These are phyloP conservation scores for Suillus spraguei DNA, from an alignment of 768 basidiomycete species.

Conservation along the genomic window DNA sequence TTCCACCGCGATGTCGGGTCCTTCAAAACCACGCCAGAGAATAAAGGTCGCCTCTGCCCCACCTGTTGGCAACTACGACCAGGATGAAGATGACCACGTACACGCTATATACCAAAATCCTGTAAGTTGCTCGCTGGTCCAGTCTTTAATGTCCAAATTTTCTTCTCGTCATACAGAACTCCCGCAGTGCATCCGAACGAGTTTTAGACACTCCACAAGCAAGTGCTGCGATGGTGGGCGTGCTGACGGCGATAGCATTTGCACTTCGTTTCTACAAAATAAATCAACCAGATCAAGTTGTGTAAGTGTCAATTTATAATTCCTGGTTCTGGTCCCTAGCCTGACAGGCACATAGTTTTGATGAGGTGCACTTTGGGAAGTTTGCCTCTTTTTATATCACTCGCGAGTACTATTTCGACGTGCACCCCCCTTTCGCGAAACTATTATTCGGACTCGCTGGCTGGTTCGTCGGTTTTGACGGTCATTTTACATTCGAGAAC, in stretches of 20 bases:
- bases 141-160: constrained; percentile 19
- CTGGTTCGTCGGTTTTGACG: constrained; percentile 97
- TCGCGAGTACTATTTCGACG: constrained; percentile 98
- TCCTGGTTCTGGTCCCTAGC: constrained; percentile 5
- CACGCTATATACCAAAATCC: constrained; percentile 51
- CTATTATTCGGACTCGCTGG: constrained; percentile 92
- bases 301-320: constrained; percentile 53
- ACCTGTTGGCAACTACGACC: constrained; percentile 30
- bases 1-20: constrained; percentile 32
- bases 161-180: constrained; percentile 41
- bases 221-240: constrained; percentile 61
- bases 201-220: constrained; percentile 63
- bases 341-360: constrained; percentile 60
- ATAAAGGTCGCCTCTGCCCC: constrained; percentile 20
- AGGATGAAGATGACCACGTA: constrained; percentile 55
- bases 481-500: constrained; percentile 89
- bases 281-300: constrained; percentile 92
- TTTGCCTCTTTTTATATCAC: constrained; percentile 94
- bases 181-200: constrained; percentile 62
- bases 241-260: constrained; percentile 77
- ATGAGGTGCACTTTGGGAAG: constrained; percentile 98
- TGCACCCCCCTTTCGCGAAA: constrained; percentile 97
- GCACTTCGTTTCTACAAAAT: constrained; percentile 92
- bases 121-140: constrained; percentile 35
- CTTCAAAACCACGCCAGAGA: constrained; percentile 34